phyloP scores from a whole-genome alignment of 2,329 filamentous ascomycete genomes.

The Pyricularia sp. region DNA sequence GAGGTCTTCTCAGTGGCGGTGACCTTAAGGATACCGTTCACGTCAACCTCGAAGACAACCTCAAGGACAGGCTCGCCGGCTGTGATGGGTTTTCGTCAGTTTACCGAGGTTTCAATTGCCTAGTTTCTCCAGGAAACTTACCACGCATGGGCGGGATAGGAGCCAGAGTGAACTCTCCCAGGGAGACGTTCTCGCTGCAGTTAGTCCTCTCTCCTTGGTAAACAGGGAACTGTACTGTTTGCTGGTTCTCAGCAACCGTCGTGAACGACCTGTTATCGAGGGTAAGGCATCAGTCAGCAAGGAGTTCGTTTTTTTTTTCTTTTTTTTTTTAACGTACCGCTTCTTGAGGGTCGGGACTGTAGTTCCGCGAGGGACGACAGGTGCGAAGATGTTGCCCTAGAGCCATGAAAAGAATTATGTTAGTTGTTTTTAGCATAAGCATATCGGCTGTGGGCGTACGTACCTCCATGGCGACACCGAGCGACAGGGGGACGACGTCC shows the following conservation, averaged over 20 bases:
- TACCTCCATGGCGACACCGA: slow-evolving; percentile 97
- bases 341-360: slow-evolving; percentile 72
- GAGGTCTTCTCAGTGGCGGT: slow-evolving; percentile 98
- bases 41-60: slow-evolving; percentile 94
- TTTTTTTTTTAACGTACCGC: slow-evolving; percentile 24
- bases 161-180: slow-evolving; percentile 93
- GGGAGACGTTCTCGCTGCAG: slow-evolving; percentile 95
- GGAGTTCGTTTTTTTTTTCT: too few relatives aligned
- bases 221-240: slow-evolving; percentile 81
- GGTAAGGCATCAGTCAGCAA: too few relatives aligned
- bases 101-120: too few relatives aligned
- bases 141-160: slow-evolving; percentile 70
- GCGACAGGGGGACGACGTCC: slow-evolving; percentile 89
- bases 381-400: slow-evolving; percentile 79
- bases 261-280: slow-evolving; percentile 76
- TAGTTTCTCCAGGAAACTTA: not conserved
- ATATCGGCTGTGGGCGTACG: not conserved
- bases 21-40: slow-evolving; percentile 99
- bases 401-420: not conserved
- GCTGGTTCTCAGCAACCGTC: slow-evolving; percentile 65
- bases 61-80: slow-evolving; percentile 95
- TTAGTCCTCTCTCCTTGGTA: slow-evolving; percentile 96
- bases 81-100: not conserved
- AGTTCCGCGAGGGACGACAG: slow-evolving; percentile 60
- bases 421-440: not conserved